phyloP scores from a whole-genome alignment of 495 filamentous ascomycete species.

The Lasiosphaeriaceae sp. region DNA sequence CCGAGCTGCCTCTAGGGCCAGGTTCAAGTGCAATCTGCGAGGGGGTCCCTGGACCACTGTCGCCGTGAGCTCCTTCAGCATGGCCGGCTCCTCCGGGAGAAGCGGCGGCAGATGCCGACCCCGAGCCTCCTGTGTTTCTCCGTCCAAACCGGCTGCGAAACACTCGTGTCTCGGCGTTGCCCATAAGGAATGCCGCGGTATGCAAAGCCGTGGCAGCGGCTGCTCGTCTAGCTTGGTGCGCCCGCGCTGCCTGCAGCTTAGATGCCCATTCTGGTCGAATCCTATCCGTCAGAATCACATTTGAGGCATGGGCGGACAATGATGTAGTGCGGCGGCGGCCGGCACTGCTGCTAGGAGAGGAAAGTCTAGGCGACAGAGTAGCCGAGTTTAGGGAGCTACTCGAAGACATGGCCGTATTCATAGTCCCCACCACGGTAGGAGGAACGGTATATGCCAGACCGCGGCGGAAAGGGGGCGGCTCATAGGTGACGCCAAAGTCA shows the following conservation, averaged over 20 bases:
- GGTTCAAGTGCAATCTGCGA: constrained; percentile 23
- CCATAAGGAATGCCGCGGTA: constrained; percentile 91
- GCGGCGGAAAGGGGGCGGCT: constrained; percentile 80
- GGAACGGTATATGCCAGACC: constrained; percentile 67
- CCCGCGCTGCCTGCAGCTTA: constrained; percentile 79
- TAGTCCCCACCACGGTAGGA: constrained; percentile 29
- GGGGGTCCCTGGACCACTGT: constrained; percentile 25
- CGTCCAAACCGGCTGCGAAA: constrained; percentile 47
- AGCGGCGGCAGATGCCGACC: constrained; percentile 24
- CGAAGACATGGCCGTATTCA: constrained; percentile 67
- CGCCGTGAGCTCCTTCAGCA: constrained; percentile 27
- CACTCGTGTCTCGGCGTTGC: constrained; percentile 47
- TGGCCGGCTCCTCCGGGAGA: constrained; percentile 25
- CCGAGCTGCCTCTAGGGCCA: constrained; percentile 10
- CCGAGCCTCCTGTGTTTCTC: constrained; percentile 40
- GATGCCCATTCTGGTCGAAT: constrained; percentile 92
- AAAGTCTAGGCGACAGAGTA: constrained; percentile 37
- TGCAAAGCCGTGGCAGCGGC: constrained; percentile 93
- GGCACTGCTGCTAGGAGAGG: constrained; percentile 17
- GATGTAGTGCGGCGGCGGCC: constrained; percentile 68
- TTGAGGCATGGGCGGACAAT: constrained; percentile 71
- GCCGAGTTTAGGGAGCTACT: constrained; percentile 50
- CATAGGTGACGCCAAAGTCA: constrained; percentile 92
- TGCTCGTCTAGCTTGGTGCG: constrained; percentile 78
- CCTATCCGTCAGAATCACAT: constrained; percentile 85